Evolutionary conservation across 2,329 filamentous ascomycete genomes (phyloP), one percentile per base, ranked within the genome.

Genomic region (Colletotrichum viniferum): DNA sequence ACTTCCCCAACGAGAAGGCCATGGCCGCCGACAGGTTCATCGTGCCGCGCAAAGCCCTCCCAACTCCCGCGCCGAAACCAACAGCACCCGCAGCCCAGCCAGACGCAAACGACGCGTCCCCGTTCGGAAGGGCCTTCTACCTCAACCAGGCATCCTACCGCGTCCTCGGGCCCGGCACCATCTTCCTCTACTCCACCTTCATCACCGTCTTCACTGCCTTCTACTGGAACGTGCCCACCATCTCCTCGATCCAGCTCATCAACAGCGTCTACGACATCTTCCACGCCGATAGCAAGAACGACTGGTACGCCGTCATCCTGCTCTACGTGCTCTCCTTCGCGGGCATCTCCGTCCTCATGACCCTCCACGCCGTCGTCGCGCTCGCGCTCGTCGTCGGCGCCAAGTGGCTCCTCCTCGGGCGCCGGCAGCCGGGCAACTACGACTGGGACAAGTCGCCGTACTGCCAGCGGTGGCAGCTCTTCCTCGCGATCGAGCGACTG

Each of bases 401-500:
- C 10, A 91, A 91, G 78, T 91, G 90, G 89, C 71, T 82, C 4
- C 80, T 91, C 4, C 82, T 91, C 28, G 89, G 89, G 18, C 86
- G 86, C 24, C 84, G 89, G 52, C 81, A 82, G 75, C 86, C 87
- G 4, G 90, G 90, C 16, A 88, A 88, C 76, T 90, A 90, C 77
- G 88, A 90, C 80, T 91, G 90, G 90, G 90, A 91, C 79, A 87
- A 87, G 80, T 87, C 83, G 24, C 83, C 85, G 18, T 91, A 91
- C 81, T 91, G 89, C 80, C 90, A 91, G 78, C 87, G 88, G 38
- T 91, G 90, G 89, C 89, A 91, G 78, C 79, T 91, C 10, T 89
- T 88, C 78, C 83, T 91, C 4, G 84, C 85, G 34, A 85, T 90
- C 48, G 89, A 91, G 81, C 85, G 84, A 21, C 80, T 91, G 4